These are phyloP conservation scores for Colletotrichum chrysophilum DNA, from an alignment of 2,329 filamentous ascomycete genomes.

Conservation along the genomic window DNA sequence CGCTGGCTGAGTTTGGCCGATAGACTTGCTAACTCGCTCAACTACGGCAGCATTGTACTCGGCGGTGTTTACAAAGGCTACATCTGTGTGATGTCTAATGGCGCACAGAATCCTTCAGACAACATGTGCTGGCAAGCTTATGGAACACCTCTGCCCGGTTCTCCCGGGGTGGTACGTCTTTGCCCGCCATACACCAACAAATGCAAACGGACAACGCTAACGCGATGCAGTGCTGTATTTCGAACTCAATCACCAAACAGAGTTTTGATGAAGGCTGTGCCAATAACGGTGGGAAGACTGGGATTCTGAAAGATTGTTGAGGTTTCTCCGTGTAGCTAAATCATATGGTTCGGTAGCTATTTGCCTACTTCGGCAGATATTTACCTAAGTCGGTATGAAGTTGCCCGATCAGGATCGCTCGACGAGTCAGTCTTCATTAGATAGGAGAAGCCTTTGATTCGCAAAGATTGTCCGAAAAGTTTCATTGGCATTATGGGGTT, in stretches of 20 bases:
- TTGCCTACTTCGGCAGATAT: not conserved
- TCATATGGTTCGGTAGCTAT: not conserved
- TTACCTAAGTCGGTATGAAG: not conserved
- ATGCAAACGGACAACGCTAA: not conserved
- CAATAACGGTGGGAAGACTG: not conserved
- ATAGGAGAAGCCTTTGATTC: not conserved
- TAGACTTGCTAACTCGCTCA: not conserved
- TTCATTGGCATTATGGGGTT: fast-evolving
- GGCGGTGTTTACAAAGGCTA: not conserved
- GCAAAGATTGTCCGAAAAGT: not conserved
- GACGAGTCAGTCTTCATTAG: not conserved
- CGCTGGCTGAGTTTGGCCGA: not conserved
- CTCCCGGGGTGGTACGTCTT: not conserved
- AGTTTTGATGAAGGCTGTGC: not conserved
- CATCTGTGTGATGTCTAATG: not conserved
- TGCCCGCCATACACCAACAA: not conserved
- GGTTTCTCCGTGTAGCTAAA: not conserved
- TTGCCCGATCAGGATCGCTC: not conserved
- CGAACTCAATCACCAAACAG: not conserved
- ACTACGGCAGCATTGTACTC: not conserved
- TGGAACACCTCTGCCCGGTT: not conserved
- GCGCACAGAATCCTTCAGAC: not conserved
- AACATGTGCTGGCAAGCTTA: not conserved
- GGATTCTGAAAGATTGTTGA: not conserved
- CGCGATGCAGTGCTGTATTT: not conserved